Percentiles rank a stretch among this genome's conserved stretches.
These are phyloP conservation scores for Acacia crassicarpa DNA, from an alignment of 306 rosid species.

Conservation along the genomic window DNA sequence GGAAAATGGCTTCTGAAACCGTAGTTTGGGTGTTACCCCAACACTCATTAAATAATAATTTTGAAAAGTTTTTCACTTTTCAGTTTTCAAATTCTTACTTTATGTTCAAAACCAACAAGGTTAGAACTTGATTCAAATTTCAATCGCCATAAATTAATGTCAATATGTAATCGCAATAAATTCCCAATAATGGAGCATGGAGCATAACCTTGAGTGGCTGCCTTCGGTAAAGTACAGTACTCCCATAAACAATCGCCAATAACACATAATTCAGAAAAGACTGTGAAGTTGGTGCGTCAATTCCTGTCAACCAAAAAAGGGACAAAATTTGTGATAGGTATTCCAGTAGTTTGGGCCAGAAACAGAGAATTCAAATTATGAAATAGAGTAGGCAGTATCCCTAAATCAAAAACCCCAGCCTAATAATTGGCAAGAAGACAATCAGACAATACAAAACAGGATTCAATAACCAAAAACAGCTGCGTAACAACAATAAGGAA, in stretches of 20 bases:
- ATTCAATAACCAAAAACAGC: background rate
- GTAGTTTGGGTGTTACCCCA: no score
- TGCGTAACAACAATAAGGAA: background rate
- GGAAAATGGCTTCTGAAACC: no score
- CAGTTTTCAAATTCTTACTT: background rate
- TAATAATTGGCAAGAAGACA: background rate
- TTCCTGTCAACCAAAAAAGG: constrained; percentile 43
- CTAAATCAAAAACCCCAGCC: background rate
- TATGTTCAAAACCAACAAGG: constrained; percentile 1
- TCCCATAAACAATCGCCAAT: constrained; percentile 73
- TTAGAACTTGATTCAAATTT: background rate
- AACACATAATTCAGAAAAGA: constrained; percentile 84
- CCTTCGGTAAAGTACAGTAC: constrained; percentile 51
- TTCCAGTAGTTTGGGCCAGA: background rate
- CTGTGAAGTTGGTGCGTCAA: constrained; percentile 80
- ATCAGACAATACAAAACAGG: background rate
- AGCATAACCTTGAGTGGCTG: constrained; percentile 74
- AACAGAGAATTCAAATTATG: background rate
- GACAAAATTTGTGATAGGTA: background rate
- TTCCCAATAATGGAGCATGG: constrained; percentile 13
- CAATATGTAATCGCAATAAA: background rate
- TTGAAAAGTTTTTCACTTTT: background rate
- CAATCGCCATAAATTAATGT: background rate
- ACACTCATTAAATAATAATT: background rate
- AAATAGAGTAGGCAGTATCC: background rate